Evolutionary conservation across 2,329 filamentous ascomycete genomes (phyloP).

Genomic region (Hypoxylon sp.): DNA sequence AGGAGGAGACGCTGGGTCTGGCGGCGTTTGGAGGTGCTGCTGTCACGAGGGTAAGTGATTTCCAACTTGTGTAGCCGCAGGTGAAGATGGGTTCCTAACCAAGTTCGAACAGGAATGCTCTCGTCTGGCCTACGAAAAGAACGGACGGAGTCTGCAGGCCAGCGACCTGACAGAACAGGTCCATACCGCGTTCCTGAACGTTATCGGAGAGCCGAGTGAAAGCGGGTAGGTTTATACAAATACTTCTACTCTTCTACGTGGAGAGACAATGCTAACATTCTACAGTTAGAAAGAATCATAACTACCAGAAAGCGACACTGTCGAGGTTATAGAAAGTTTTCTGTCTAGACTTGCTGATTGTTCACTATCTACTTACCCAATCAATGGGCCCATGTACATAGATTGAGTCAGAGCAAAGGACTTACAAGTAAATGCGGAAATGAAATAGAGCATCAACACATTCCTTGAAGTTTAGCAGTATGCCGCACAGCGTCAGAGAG

Average conservation of each 20-base stretch:
- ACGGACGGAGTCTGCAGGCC: constrained; percentile 89
- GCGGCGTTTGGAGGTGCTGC: constrained; percentile 88
- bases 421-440: neutral
- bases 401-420: neutral
- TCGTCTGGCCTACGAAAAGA: constrained; percentile 84
- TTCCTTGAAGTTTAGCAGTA: neutral
- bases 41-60: constrained; percentile 77
- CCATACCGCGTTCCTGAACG: constrained; percentile 79
- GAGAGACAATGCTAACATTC: constrained; percentile 33
- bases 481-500: neutral
- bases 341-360: neutral
- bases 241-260: neutral
- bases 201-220: constrained; percentile 76
- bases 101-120: constrained; percentile 76
- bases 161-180: constrained; percentile 94
- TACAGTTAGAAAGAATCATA: constrained; percentile 33
- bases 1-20: constrained; percentile 75
- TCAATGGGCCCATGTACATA: constrained; percentile 3
- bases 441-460: constrained; percentile 4
- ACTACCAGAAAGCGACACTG: constrained; percentile 5
- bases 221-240: constrained; percentile 24
- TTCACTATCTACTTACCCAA: neutral
- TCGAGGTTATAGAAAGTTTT: constrained; percentile 26
- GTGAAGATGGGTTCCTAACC: constrained; percentile 1
- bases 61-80: neutral